Percentiles rank a stretch among this genome's conserved stretches.
phyloP scores from a whole-genome alignment of 2,329 filamentous ascomycete genomes.

The Phyllachora maydis region DNA sequence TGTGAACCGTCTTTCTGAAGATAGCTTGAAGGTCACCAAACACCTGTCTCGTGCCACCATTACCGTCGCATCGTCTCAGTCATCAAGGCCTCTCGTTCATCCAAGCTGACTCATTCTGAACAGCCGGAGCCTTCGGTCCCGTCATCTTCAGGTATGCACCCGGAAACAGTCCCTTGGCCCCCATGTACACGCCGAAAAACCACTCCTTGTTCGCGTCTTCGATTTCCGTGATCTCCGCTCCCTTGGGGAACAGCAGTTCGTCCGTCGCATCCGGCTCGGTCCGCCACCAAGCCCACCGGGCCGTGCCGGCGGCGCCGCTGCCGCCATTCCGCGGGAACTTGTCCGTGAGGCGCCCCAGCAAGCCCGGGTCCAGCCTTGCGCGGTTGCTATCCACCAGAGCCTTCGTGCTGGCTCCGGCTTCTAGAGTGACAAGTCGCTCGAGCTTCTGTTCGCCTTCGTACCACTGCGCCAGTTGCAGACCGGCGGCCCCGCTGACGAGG shows the following conservation, averaged over 20 bases:
- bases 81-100: too few relatives aligned
- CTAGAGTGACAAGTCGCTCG: conserved; percentile 25
- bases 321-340: conserved; percentile 59
- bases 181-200: conserved; percentile 76
- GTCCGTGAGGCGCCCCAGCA: conserved; percentile 3
- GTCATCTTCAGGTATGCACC: conserved; percentile 42
- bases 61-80: too few relatives aligned
- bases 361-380: neutral
- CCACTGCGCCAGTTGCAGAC: conserved; percentile 28
- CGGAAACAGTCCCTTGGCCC: conserved; percentile 60
- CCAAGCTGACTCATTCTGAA: too few relatives aligned
- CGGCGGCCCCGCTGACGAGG: conserved; percentile 14
- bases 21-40: too few relatives aligned
- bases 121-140: too few relatives aligned
- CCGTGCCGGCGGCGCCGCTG: conserved; percentile 38
- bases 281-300: conserved; percentile 65
- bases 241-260: conserved; percentile 67
- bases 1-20: too few relatives aligned
- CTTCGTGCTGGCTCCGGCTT: conserved; percentile 22
- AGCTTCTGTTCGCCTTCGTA: conserved; percentile 14
- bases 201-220: conserved; percentile 83
- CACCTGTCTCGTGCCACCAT: too few relatives aligned
- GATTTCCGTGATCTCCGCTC: conserved; percentile 64
- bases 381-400: too few relatives aligned
- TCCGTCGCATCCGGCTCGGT: conserved; percentile 33